Percentiles rank a stretch among this genome's conserved stretches.
Conservation (phyloP, 345 rosid genomes). For the Lepidium sativum region DNA sequence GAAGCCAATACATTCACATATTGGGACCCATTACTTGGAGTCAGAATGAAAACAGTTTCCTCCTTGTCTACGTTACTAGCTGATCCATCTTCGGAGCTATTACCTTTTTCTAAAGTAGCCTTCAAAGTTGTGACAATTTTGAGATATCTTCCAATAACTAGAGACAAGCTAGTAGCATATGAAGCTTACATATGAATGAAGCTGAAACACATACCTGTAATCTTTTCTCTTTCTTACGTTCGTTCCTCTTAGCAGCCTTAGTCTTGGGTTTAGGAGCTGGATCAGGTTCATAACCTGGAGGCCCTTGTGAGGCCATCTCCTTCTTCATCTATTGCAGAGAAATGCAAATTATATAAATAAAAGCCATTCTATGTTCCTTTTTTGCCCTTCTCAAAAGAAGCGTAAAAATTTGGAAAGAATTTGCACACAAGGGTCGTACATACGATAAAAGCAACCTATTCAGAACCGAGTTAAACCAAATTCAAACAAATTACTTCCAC, state of each 20-base stretch:
- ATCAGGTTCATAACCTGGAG: conserved; percentile 85
- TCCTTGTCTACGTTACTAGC: conserved; percentile 36
- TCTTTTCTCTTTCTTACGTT: conserved; percentile 87
- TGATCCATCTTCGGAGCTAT: conserved; percentile 32
- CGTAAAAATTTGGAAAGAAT: not conserved
- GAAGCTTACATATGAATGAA: not conserved
- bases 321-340: conserved; percentile 57
- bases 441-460: not conserved
- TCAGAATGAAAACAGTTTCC: conserved; percentile 23
- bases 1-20: conserved; percentile 52
- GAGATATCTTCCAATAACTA: not conserved
- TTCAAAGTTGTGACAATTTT: conserved; percentile 5
- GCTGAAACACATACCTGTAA: conserved; percentile 43
- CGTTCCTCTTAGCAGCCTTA: conserved; percentile 73
- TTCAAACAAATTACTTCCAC: not conserved
- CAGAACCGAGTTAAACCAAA: not conserved
- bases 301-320: conserved; percentile 55
- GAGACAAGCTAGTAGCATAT: not conserved
- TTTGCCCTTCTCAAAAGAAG: not conserved
- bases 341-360: not conserved
- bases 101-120: conserved; percentile 73
- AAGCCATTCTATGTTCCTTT: not conserved
- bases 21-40: conserved; percentile 27
- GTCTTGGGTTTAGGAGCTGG: conserved; percentile 59
- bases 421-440: not conserved